Evolutionary conservation across 2,329 filamentous ascomycete species (phyloP).

Genomic region (Penicillium sp.): DNA sequence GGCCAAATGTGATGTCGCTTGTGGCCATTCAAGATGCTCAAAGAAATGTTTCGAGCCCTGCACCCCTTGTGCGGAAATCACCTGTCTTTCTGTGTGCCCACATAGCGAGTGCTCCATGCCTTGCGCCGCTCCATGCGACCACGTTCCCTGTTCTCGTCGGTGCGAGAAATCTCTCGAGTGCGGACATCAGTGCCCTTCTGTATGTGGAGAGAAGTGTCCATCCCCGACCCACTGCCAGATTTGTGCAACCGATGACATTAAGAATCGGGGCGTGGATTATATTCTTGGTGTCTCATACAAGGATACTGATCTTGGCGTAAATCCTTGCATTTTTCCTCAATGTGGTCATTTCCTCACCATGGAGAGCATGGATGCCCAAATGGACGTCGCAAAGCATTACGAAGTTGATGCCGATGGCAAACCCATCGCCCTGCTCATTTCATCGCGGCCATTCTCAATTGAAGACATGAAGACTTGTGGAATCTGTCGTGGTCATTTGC

Average conservation of each 20-base stretch:
- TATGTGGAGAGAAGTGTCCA: slow-evolving; percentile 67
- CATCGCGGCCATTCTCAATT: slow-evolving; percentile 51
- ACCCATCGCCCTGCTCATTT: slow-evolving; percentile 27
- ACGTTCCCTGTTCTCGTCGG: slow-evolving; percentile 63
- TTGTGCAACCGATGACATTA: slow-evolving; percentile 50
- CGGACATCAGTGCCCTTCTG: slow-evolving; percentile 64
- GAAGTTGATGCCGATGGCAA: slow-evolving; percentile 23
- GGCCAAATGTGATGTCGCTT: slow-evolving; percentile 56
- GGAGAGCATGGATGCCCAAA: slow-evolving; percentile 61
- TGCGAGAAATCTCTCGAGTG: slow-evolving; percentile 58
- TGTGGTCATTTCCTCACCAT: slow-evolving; percentile 67
- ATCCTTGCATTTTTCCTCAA: slow-evolving; percentile 61
- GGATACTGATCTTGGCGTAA: slow-evolving; percentile 60
- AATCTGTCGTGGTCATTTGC: slow-evolving; percentile 60
- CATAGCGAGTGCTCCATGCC: slow-evolving; percentile 56
- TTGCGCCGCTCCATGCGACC: slow-evolving; percentile 68
- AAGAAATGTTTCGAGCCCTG: slow-evolving; percentile 62
- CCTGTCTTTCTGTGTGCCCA: slow-evolving; percentile 57
- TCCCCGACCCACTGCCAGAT: slow-evolving; percentile 55
- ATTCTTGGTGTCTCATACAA: slow-evolving; percentile 56
- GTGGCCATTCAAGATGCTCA: slow-evolving; percentile 59
- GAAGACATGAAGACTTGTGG: slow-evolving; percentile 57
- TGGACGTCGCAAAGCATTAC: slow-evolving; percentile 51
- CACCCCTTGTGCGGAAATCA: slow-evolving; percentile 57
- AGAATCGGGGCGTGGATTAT: slow-evolving; percentile 56